A percentile compares a stretch with the other conserved stretches of the same genome.
These are phyloP conservation scores for Moricandia arvensis DNA, from an alignment of 345 rosid species.

Conservation along the genomic window DNA sequence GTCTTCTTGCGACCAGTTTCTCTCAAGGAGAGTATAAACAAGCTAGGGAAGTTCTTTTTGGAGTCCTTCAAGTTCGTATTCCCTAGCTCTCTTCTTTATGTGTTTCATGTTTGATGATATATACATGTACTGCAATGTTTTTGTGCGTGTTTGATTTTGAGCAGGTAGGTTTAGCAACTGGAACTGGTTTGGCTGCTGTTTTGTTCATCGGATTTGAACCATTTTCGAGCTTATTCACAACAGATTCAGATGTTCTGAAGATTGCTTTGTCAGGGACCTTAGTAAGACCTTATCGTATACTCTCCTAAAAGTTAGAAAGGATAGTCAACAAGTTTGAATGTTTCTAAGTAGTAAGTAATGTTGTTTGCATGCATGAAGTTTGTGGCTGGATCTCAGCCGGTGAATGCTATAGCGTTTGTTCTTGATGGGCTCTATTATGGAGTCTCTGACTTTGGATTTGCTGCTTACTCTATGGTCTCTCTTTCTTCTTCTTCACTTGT, in stretches of 20 bases:
- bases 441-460: slow-evolving; percentile 87
- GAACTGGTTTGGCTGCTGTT: slow-evolving; percentile 61
- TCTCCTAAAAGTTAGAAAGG: background rate
- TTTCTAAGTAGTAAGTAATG: too few species aligned
- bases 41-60: slow-evolving; percentile 60
- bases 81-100: background rate
- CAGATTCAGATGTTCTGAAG: slow-evolving; percentile 77
- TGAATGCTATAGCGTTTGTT: slow-evolving; percentile 89
- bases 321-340: slow-evolving; percentile 1
- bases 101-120: background rate
- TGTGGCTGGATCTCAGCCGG: slow-evolving; percentile 92
- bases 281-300: slow-evolving; percentile 46
- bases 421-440: slow-evolving; percentile 92
- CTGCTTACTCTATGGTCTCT: slow-evolving; percentile 86
- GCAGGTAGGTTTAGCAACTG: slow-evolving; percentile 83
- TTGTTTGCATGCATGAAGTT: slow-evolving; percentile 48
- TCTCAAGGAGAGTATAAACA: slow-evolving; percentile 71
- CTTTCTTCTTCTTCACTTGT: slow-evolving; percentile 6
- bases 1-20: slow-evolving; percentile 77
- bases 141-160: slow-evolving; percentile 4
- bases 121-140: background rate
- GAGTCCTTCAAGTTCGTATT: slow-evolving; percentile 60
- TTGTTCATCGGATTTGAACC: slow-evolving; percentile 74
- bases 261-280: slow-evolving; percentile 73
- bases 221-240: slow-evolving; percentile 65